Evolutionary conservation across 768 basidiomycete genomes (phyloP).

Genomic region (Lyophyllum shimeji): DNA sequence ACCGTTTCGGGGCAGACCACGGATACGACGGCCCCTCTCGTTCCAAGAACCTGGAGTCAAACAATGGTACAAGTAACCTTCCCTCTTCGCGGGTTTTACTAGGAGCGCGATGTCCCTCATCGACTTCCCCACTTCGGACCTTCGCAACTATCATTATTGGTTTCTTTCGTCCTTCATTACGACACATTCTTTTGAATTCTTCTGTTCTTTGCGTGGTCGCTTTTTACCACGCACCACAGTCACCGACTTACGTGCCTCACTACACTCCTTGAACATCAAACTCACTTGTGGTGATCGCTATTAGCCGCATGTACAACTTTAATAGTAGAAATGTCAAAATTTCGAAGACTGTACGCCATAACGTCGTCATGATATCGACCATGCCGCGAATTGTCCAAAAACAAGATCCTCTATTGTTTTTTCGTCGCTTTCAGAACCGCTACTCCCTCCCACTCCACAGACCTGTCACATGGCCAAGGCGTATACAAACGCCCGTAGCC

Average conservation of each 20-base stretch:
- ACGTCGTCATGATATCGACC: not conserved
- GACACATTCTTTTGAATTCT: slow-evolving; percentile 2
- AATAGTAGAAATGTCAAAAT: not conserved
- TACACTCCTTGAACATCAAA: not conserved
- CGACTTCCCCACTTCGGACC: not conserved
- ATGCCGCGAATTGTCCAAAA: not conserved
- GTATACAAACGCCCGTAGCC: not conserved
- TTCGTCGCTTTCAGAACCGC: not conserved
- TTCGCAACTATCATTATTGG: slow-evolving; percentile 23
- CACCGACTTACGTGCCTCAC: not conserved
- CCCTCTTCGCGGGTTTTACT: not conserved
- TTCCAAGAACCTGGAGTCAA: slow-evolving; percentile 26
- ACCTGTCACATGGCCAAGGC: not conserved
- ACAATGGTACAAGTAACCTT: slow-evolving; percentile 16
- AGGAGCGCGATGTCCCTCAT: not conserved
- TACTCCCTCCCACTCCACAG: not conserved
- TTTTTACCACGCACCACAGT: slow-evolving; percentile 8
- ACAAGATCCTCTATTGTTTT: not conserved
- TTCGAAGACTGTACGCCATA: not conserved
- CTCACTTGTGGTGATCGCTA: not conserved
- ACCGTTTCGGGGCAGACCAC: slow-evolving; percentile 38
- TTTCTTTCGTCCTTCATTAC: slow-evolving; percentile 6
- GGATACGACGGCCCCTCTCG: slow-evolving; percentile 38
- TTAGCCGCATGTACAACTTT: not conserved
- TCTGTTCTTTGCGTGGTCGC: slow-evolving; percentile 4